Percentiles rank a stretch among this genome's conserved stretches.
These are phyloP conservation scores for Biscogniauxia mediterranea DNA, from an alignment of 2,329 filamentous ascomycete species.

Conservation along the genomic window DNA sequence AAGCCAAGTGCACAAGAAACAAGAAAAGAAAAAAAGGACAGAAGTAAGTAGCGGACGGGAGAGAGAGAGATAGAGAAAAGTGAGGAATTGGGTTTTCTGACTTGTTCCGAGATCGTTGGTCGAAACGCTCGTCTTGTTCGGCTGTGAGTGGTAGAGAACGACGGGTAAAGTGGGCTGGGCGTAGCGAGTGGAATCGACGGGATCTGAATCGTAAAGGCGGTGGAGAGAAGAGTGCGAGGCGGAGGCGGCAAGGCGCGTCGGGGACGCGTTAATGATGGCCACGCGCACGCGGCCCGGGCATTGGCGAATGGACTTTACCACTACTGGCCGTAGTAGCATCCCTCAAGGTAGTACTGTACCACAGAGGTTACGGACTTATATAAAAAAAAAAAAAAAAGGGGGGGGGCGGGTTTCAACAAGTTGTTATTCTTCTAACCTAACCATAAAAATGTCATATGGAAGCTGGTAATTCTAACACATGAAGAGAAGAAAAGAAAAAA, in stretches of 20 bases:
- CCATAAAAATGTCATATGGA: too few relatives aligned
- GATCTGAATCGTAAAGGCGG: background rate
- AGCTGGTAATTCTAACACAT: too few relatives aligned
- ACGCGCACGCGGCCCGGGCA: too few relatives aligned
- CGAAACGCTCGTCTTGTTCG: background rate
- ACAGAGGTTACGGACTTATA: too few relatives aligned
- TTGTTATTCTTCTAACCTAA: too few relatives aligned
- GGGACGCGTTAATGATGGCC: conserved; percentile 21
- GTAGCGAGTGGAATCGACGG: background rate
- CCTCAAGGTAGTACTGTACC: too few relatives aligned
- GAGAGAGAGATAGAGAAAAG: background rate
- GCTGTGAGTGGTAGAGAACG: background rate
- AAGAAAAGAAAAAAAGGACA: background rate
- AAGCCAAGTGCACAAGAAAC: background rate
- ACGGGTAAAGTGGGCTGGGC: background rate
- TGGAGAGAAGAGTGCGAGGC: conserved; percentile 4
- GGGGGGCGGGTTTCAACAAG: too few relatives aligned
- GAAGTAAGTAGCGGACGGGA: background rate
- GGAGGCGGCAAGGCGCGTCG: conserved; percentile 15
- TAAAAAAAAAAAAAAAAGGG: too few relatives aligned
- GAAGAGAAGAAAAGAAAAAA: too few relatives aligned
- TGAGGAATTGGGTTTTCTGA: background rate
- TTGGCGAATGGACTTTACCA: conserved; percentile 23
- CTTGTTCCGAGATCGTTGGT: background rate
- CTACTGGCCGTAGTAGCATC: background rate